Conservation (phyloP, 2,329 filamentous ascomycete species). For the Didymella segeticola region DNA sequence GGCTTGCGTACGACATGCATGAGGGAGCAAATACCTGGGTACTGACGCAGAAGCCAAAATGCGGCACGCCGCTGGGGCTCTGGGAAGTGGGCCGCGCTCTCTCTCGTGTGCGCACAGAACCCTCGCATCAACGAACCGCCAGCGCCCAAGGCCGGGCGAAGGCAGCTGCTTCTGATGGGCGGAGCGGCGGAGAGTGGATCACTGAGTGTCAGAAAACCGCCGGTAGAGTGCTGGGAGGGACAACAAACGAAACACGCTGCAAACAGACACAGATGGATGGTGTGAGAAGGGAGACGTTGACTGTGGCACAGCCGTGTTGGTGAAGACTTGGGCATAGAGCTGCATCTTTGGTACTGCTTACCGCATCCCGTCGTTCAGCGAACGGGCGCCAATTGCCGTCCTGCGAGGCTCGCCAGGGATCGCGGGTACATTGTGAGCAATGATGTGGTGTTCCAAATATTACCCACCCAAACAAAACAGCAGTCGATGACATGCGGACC, state of each 20-base stretch:
- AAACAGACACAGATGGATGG: slow-evolving; percentile 19
- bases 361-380: slow-evolving; percentile 15
- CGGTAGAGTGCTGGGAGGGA: not conserved
- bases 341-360: slow-evolving; percentile 32
- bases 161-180: slow-evolving; percentile 11
- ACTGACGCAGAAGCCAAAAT: slow-evolving; percentile 27
- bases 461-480: slow-evolving; percentile 21
- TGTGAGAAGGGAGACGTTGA: not conserved
- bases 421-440: slow-evolving; percentile 31
- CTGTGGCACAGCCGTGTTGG: slow-evolving; percentile 6
- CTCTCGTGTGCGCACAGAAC: slow-evolving; percentile 20
- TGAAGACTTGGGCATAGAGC: slow-evolving; percentile 15
- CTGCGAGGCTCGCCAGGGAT: slow-evolving; percentile 21
- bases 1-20: slow-evolving; percentile 27
- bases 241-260: slow-evolving; percentile 27
- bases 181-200: slow-evolving; percentile 19
- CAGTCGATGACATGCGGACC: slow-evolving; percentile 8
- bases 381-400: slow-evolving; percentile 5
- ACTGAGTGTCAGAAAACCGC: slow-evolving; percentile 9
- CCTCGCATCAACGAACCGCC: slow-evolving; percentile 28
- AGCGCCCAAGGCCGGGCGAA: slow-evolving; percentile 29
- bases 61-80: slow-evolving; percentile 10
- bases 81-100: slow-evolving; percentile 27
- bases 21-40: slow-evolving; percentile 30
- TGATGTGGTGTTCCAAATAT: slow-evolving; percentile 24